phyloP scores from a whole-genome alignment of 2,329 filamentous ascomycete genomes.

The Talaromyces pinophilus region DNA sequence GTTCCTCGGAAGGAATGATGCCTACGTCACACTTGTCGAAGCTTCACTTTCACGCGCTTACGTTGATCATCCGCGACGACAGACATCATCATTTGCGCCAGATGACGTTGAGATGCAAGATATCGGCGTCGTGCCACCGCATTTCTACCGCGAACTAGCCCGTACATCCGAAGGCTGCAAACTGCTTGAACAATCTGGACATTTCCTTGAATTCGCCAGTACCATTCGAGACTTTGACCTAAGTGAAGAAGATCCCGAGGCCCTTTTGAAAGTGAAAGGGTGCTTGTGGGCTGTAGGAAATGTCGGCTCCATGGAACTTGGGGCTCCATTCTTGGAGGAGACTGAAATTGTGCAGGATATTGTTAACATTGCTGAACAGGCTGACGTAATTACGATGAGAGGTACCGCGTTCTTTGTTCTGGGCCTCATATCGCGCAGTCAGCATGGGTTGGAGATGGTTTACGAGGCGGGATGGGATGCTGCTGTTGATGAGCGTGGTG shows the following conservation, averaged over 20 bases:
- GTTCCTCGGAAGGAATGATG: constrained; percentile 95
- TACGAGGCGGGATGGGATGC: constrained; percentile 91
- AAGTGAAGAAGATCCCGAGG: constrained; percentile 80
- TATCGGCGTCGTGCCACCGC: constrained; percentile 74
- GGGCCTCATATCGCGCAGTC: constrained; percentile 85
- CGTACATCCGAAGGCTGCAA: constrained; percentile 90
- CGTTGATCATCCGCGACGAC: constrained; percentile 54
- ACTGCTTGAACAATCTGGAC: constrained; percentile 85
- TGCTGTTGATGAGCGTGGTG: constrained; percentile 78
- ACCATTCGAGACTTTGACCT: constrained; percentile 87
- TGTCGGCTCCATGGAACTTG: constrained; percentile 96
- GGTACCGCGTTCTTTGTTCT: constrained; percentile 97
- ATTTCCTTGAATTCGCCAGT: constrained; percentile 88
- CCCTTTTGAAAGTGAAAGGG: constrained; percentile 90
- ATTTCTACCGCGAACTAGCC: constrained; percentile 95
- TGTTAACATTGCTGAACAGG: constrained; percentile 81
- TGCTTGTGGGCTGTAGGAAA: constrained; percentile 98
- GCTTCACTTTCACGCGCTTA: constrained; percentile 91
- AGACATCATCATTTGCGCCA: constrained; percentile 48
- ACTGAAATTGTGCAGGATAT: constrained; percentile 86
- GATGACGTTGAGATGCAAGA: constrained; percentile 60
- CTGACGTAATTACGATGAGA: constrained; percentile 86
- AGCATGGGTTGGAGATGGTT: constrained; percentile 89
- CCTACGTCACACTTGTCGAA: constrained; percentile 92
- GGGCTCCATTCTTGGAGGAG: constrained; percentile 88